These are phyloP conservation scores for Ascochyta viciae-villosae DNA, from an alignment of 2,329 filamentous ascomycete species.

Conservation along the genomic window DNA sequence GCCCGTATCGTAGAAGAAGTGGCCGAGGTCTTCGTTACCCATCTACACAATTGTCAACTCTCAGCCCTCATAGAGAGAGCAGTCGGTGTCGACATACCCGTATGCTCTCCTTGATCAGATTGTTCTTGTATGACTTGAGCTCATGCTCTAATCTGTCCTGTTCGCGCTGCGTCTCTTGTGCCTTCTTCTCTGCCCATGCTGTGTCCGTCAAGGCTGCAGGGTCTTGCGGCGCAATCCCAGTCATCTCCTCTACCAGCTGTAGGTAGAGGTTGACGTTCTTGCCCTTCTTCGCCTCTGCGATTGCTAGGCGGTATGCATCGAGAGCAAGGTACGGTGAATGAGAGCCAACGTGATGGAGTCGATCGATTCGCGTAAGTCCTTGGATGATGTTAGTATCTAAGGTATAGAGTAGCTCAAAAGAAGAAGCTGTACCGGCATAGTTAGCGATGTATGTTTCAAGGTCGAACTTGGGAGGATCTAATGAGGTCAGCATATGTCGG, in stretches of 20 bases:
- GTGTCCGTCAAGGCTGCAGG: slow-evolving; percentile 71
- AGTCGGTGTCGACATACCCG: slow-evolving; percentile 62
- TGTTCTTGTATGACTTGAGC: slow-evolving; percentile 93
- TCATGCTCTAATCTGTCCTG: slow-evolving; percentile 81
- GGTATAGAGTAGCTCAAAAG: background rate
- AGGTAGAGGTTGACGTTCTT: slow-evolving; percentile 76
- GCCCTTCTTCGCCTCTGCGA: slow-evolving; percentile 77
- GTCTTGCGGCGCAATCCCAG: slow-evolving; percentile 69
- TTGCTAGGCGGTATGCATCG: slow-evolving; percentile 81
- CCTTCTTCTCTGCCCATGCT: slow-evolving; percentile 75
- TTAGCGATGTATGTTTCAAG: slow-evolving; percentile 90
- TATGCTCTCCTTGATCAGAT: slow-evolving; percentile 96
- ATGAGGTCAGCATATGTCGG: slow-evolving; percentile 23
- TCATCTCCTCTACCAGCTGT: slow-evolving; percentile 70
- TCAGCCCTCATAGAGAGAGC: background rate
- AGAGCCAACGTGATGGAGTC: slow-evolving; percentile 81
- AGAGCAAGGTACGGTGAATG: slow-evolving; percentile 76
- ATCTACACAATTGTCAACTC: slow-evolving; percentile 65
- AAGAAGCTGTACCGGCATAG: slow-evolving; percentile 72
- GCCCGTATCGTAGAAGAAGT: slow-evolving; percentile 80
- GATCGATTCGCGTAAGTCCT: slow-evolving; percentile 83
- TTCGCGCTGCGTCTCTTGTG: slow-evolving; percentile 72
- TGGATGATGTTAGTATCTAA: background rate
- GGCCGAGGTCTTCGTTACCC: slow-evolving; percentile 90
- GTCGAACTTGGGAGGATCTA: slow-evolving; percentile 86